These are phyloP conservation scores for Penicillium polonicum DNA, from an alignment of 2,329 filamentous ascomycete genomes.

Conservation along the genomic window DNA sequence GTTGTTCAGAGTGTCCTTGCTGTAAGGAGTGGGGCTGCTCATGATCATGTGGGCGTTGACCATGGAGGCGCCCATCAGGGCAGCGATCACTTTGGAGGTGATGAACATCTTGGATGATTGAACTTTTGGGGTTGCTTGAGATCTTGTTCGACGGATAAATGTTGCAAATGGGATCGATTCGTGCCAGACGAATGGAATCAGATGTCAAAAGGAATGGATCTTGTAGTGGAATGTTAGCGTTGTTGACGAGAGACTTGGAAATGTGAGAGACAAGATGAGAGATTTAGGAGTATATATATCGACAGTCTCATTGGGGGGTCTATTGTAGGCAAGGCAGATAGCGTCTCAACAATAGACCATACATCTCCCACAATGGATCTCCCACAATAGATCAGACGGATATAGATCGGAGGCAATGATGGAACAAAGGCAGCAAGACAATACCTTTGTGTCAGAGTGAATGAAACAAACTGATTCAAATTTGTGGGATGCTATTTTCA, in stretches of 20 bases:
- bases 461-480: slow-evolving; percentile 7
- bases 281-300: slow-evolving; percentile 2
- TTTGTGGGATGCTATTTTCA: background rate
- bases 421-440: slow-evolving; percentile 13
- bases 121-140: slow-evolving; percentile 9
- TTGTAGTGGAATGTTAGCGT: slow-evolving; percentile 17
- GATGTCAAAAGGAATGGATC: slow-evolving; percentile 21
- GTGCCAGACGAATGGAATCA: slow-evolving; percentile 37
- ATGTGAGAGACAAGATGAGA: background rate
- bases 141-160: slow-evolving; percentile 21
- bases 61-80: slow-evolving; percentile 55
- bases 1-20: slow-evolving; percentile 54
- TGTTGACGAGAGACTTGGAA: background rate
- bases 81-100: slow-evolving; percentile 29
- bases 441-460: slow-evolving; percentile 29
- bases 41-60: slow-evolving; percentile 77
- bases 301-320: background rate
- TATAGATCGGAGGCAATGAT: background rate
- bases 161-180: slow-evolving; percentile 26
- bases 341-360: background rate
- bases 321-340: background rate
- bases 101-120: slow-evolving; percentile 29
- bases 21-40: slow-evolving; percentile 64
- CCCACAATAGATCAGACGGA: background rate
- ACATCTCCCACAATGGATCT: background rate